These are phyloP conservation scores for Yamadazyma spencermartinsiae DNA, from an alignment of 1,139 yeast genomes.

Conservation along the genomic window DNA sequence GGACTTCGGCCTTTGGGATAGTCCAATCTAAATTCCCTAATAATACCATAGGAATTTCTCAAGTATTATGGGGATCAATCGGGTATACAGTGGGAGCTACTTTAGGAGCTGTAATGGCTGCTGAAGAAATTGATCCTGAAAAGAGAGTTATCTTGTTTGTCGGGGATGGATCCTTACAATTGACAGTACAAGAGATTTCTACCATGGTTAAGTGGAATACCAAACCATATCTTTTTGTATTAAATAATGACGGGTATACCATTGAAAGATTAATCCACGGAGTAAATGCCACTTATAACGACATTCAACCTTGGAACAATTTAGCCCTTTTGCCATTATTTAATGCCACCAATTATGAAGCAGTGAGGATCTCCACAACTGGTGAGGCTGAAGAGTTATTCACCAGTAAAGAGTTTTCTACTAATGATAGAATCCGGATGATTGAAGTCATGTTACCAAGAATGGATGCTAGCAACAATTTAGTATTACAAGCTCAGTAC, in stretches of 20 bases:
- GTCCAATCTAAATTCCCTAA: slow-evolving; percentile 77
- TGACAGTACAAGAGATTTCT: slow-evolving; percentile 85
- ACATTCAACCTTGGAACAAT: slow-evolving; percentile 83
- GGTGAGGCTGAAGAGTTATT: slow-evolving; percentile 69
- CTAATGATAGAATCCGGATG: slow-evolving; percentile 67
- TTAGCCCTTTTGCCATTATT: slow-evolving; percentile 65
- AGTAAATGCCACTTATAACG: slow-evolving; percentile 70
- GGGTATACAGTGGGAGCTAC: slow-evolving; percentile 88
- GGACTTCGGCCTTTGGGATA: slow-evolving; percentile 89
- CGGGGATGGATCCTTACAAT: slow-evolving; percentile 89
- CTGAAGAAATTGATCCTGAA: slow-evolving; percentile 66
- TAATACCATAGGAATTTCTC: slow-evolving; percentile 75
- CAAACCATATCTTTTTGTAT: slow-evolving; percentile 77
- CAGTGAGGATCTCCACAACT: slow-evolving; percentile 56
- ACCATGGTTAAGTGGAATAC: slow-evolving; percentile 80
- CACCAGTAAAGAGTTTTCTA: slow-evolving; percentile 52
- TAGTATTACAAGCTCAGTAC: slow-evolving; percentile 70
- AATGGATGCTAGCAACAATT: slow-evolving; percentile 78
- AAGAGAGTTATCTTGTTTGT: slow-evolving; percentile 79
- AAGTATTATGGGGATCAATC: slow-evolving; percentile 89
- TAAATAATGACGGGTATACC: slow-evolving; percentile 87
- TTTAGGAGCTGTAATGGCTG: slow-evolving; percentile 83
- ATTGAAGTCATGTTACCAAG: slow-evolving; percentile 77
- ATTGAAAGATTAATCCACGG: slow-evolving; percentile 90
- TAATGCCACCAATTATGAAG: slow-evolving; percentile 63